Evolutionary conservation across 2,329 filamentous ascomycete genomes (phyloP).

Genomic region (Plectosphaerella cucumerina): DNA sequence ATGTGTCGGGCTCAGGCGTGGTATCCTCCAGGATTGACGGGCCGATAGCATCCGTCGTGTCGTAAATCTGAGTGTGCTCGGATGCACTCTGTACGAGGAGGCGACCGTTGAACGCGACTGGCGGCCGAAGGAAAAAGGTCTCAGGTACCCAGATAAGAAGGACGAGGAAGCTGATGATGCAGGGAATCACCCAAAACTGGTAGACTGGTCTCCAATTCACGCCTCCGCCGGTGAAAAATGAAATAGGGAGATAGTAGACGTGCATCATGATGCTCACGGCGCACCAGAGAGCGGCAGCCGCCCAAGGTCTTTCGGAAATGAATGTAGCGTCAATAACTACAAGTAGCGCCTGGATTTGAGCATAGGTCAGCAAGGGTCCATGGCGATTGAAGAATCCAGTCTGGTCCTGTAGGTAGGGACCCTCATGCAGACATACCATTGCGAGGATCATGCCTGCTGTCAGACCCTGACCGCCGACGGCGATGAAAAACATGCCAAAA

Average conservation of each 20-base stretch:
- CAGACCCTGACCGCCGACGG: constrained; percentile 18
- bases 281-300: constrained; percentile 27
- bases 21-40: background rate
- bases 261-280: constrained; percentile 20
- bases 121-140: constrained; percentile 34
- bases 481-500: constrained; percentile 24
- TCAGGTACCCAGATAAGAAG: constrained; percentile 27
- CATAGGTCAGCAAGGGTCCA: background rate
- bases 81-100: constrained; percentile 30
- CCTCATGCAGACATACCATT: constrained; percentile 16
- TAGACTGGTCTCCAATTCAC: constrained; percentile 28
- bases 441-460: constrained; percentile 24
- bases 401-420: no score
- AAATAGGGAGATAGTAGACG: constrained; percentile 18
- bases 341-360: constrained; percentile 21
- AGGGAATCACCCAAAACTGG: constrained; percentile 20
- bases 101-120: constrained; percentile 33
- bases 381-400: no score
- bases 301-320: constrained; percentile 28
- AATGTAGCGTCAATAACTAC: constrained; percentile 33
- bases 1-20: no score
- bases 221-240: constrained; percentile 18
- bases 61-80: constrained; percentile 30
- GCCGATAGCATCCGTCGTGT: constrained; percentile 19
- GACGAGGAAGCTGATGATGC: constrained; percentile 18